Evolutionary conservation across 106 monocot genomes (phyloP).

Genomic region (Xerophyta viscosa): DNA sequence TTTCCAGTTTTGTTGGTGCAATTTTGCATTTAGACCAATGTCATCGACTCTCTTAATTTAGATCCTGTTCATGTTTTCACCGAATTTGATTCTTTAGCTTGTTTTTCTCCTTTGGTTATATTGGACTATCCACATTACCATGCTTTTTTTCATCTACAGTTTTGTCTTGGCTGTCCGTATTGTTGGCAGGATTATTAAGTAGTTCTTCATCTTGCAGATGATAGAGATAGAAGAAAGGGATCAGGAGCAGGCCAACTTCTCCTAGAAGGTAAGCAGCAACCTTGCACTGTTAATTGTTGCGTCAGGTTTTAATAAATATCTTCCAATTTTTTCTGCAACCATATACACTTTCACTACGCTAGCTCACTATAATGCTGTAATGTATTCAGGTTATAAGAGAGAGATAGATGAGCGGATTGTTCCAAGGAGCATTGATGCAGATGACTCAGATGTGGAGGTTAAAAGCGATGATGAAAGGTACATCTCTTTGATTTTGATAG

Average conservation of each 20-base stretch:
- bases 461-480: constrained; percentile 91
- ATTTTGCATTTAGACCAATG: no score
- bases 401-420: constrained; percentile 80
- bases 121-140: no score
- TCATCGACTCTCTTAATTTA: no score
- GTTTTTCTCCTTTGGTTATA: no score
- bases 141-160: no score
- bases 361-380: not conserved
- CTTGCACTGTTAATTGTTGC: not conserved
- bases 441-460: constrained; percentile 89
- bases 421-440: constrained; percentile 81
- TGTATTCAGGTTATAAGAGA: constrained; percentile 51
- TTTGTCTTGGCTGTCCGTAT: no score
- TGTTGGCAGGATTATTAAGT: not conserved
- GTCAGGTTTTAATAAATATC: not conserved
- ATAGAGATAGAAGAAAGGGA: constrained; percentile 79
- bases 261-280: constrained; percentile 55
- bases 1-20: no score
- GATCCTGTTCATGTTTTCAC: no score
- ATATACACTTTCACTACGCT: no score
- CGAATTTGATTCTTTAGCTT: no score
- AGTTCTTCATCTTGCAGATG: constrained; percentile 40
- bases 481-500: not conserved
- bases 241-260: constrained; percentile 51
- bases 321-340: not conserved